A percentile compares a stretch with the other conserved stretches of the same genome.
These are phyloP conservation scores for Fusarium avenaceum DNA, from an alignment of 2,329 filamentous ascomycete species.

Conservation along the genomic window DNA sequence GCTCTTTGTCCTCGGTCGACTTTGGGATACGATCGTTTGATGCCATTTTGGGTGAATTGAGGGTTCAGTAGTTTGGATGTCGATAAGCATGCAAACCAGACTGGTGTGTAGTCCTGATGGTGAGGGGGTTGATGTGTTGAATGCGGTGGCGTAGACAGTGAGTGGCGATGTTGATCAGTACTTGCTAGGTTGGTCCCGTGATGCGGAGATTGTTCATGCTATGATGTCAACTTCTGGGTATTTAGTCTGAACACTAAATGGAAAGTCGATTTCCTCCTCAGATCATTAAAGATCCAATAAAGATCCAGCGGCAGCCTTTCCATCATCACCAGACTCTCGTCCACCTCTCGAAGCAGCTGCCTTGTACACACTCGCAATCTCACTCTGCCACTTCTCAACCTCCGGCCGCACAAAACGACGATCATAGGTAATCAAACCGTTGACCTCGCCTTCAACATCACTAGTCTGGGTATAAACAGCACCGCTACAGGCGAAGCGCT, in stretches of 20 bases:
- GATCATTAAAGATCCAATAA: conserved; percentile 16
- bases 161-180: conserved; percentile 1
- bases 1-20: too few relatives aligned
- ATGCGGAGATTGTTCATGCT: neutral
- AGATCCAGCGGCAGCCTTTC: neutral
- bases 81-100: too few relatives aligned
- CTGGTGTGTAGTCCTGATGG: too few relatives aligned
- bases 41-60: neutral
- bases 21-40: neutral
- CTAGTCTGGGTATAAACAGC: conserved; percentile 81
- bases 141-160: conserved; percentile 2
- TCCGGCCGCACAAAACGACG: conserved; percentile 71
- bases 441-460: conserved; percentile 81
- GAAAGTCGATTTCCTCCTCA: too few relatives aligned
- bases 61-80: neutral
- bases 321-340: neutral
- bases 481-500: conserved; percentile 72
- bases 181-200: neutral
- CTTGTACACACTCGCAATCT: conserved; percentile 71
- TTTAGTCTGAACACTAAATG: too few relatives aligned
- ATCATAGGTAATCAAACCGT: conserved; percentile 78
- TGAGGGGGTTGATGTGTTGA: too few relatives aligned
- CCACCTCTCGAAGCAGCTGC: conserved; percentile 59
- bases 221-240: too few relatives aligned
- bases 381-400: conserved; percentile 68